Evolutionary conservation across 2,329 filamentous ascomycete species (phyloP), one percentile per base, ranked within the genome.

Genomic region (Diaporthe capsici): DNA sequence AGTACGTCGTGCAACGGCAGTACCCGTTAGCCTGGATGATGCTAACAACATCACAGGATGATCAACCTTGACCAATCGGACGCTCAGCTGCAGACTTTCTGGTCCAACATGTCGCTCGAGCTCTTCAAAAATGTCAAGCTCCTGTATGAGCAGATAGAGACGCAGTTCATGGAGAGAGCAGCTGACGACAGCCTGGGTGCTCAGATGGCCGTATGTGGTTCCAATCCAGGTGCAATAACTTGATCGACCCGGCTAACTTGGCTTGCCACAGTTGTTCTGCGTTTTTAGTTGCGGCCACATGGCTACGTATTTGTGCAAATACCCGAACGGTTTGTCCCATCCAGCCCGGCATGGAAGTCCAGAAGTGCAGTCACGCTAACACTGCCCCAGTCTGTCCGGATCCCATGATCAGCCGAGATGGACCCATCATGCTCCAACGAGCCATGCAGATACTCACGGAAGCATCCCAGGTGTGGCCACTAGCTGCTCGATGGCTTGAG

Each of bases 261-360:
- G 75, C 15, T 22, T n/a, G 15, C 34, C 49, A 2, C 55, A 86
- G 82, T 82, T 87, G 1, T 90, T 90, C 77, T 88, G 87, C 73
- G 87, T 90, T 17, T 90, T 90, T 71, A 88, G 84, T n/a, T 90
- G 88, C 76, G 88, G 88, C 20, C 82, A 90, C 34, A 85, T 90
- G 73, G 86, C 88, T 9, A 86, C 85, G 4, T 90, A 90, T 72
- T 81, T 89, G 2, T 88, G 85, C 80, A 89, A 87, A 79, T 89
- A 89, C 74, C 87, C 88, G 10, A 82, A 84, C 28, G 82, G 88
- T 90, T 81, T 79, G 87, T 79, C 3, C 22, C 63, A 12, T 22
- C 31, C 20, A 51, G 9, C 51, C 13, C 49, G 37, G 34, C 10
- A 37, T 34, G 22, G 4, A 7, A 28, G 12, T 25, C 61, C 25